Percentiles rank a stretch among this genome's conserved stretches.
Conservation (phyloP, 2,329 filamentous ascomycete species). For the Mariannaea sp. region DNA sequence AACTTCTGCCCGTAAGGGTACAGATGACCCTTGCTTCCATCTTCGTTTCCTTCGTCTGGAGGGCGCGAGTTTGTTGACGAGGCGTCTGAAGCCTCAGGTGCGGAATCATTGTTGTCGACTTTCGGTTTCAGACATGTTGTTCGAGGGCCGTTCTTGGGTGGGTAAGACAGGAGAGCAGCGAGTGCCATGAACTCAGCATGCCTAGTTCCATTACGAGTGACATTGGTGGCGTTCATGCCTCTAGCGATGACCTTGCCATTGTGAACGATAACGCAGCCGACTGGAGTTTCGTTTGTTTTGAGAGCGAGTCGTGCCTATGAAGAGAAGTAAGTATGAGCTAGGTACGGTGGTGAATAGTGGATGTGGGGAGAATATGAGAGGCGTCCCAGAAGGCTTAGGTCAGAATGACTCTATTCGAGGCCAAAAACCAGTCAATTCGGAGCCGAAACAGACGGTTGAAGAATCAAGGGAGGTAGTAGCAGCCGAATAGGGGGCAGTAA, state of each 20-base stretch:
- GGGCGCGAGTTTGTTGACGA: slow-evolving; percentile 30
- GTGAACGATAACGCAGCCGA: slow-evolving; percentile 92
- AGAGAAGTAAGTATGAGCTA: too few relatives aligned
- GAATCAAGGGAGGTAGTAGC: not conserved
- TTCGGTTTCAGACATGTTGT: slow-evolving; percentile 45
- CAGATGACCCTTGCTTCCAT: slow-evolving; percentile 60
- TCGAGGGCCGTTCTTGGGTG: slow-evolving; percentile 36
- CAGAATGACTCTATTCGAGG: too few relatives aligned
- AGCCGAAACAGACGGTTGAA: too few relatives aligned
- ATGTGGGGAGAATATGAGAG: not conserved
- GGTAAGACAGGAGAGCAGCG: slow-evolving; percentile 56
- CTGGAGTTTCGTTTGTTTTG: slow-evolving; percentile 86
- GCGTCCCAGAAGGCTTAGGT: too few relatives aligned
- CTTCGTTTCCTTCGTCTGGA: slow-evolving; percentile 55
- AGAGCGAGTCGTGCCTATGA: slow-evolving; percentile 82
- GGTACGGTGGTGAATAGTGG: too few relatives aligned
- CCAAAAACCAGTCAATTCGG: too few relatives aligned
- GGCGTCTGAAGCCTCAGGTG: slow-evolving; percentile 31
- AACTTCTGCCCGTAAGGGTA: slow-evolving; percentile 66
- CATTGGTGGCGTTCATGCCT: slow-evolving; percentile 97
- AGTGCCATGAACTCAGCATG: slow-evolving; percentile 96
- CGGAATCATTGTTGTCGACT: slow-evolving; percentile 31
- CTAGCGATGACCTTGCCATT: slow-evolving; percentile 77
- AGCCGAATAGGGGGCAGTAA: not conserved
- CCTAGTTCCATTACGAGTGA: slow-evolving; percentile 86